Base-by-base conservation (phyloP, 805 yeast species). In the Wickerhamomyces sydowiorum region DNA sequence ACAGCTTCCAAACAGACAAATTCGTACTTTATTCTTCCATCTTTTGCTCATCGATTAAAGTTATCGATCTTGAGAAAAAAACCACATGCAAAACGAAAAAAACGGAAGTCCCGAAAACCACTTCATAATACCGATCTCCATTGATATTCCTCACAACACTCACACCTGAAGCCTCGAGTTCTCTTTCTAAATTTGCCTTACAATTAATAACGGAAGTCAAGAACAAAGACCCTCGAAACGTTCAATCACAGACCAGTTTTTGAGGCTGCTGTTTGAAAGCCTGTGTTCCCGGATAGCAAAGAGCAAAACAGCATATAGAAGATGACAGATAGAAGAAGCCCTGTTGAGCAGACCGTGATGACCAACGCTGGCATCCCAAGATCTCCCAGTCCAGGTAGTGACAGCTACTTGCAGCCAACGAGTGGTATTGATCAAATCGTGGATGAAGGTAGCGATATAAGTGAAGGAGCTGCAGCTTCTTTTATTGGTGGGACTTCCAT, bases 401-500 rank as follows among this genome's bases (percentile, higher is more conserved):
- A 28, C 4, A 20, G 17, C 20, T 17, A 15, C 14, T 6, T 29
- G 13, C 32, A 37, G 12, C 22, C 21, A 13, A 17, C 12, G 22
- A n/a, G 19, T 19, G 40, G 30, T 4, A 13, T 15, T 5, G 40
- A 37, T 19, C 28, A 22, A 19, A 22, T 13, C 4, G 15, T 14
- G 15, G 40, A 37, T 17, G 35, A 30, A 5, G 21, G 6, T 5
- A 37, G 40, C 30, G 35, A 37, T 29, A 10, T 39, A 9, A 39
- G 28, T 33, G 37, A 21, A 33, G 21, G 7, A 7, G 49, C 72
- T 40, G 77, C 78, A 36, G 57, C 64, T 20, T 68, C 76, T 2
- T 57, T 75, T 18, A 76, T 77, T 10, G 83, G 83, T 4, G 83
- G 81, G 5, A 65, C 69, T 2, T 48, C 63, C 3, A 50, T 67